A percentile compares a stretch with the other conserved stretches of the same genome.
Evolutionary conservation across 495 filamentous ascomycete species (phyloP).

Genomic region (Podospora australis): DNA sequence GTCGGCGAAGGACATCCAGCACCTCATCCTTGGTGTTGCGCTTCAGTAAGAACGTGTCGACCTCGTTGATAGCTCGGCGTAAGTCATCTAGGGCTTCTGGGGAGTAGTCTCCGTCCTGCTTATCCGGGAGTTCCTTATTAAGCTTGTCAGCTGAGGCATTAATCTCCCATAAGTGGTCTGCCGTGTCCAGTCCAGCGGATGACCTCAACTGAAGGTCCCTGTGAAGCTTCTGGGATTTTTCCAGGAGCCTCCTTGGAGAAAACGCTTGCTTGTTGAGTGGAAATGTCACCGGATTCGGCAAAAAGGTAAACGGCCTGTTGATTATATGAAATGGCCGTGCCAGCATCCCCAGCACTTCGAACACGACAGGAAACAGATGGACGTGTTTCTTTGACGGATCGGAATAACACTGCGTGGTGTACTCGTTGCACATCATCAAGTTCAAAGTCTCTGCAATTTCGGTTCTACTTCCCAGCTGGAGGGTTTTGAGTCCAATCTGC

Average conservation of each 20-base stretch:
- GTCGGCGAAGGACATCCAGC: conserved; percentile 19
- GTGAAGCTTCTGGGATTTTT: conserved; percentile 15
- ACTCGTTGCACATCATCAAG: conserved; percentile 30
- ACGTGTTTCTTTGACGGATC: conserved; percentile 21
- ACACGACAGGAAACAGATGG: conserved; percentile 39
- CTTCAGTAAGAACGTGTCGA: conserved; percentile 5
- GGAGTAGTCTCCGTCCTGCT: conserved; percentile 10
- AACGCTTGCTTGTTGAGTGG: conserved; percentile 29
- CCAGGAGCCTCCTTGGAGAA: conserved; percentile 19
- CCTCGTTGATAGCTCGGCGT: conserved; percentile 14
- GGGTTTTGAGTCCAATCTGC: conserved; percentile 17
- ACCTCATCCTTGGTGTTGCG: conserved; percentile 15
- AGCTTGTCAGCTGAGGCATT: conserved; percentile 1
- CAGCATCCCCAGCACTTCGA: conserved; percentile 41
- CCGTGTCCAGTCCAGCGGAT: not conserved
- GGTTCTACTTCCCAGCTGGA: conserved; percentile 27
- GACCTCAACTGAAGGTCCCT: too few species aligned
- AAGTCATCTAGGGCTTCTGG: conserved; percentile 12
- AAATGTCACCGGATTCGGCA: conserved; percentile 38
- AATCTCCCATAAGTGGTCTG: conserved; percentile 4
- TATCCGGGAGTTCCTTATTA: conserved; percentile 1
- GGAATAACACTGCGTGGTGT: conserved; percentile 27
- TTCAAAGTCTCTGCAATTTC: conserved; percentile 34
- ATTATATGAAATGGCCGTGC: conserved; percentile 28
- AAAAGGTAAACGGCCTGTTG: conserved; percentile 30